Conservation (phyloP, 2,329 filamentous ascomycete genomes). For the Ascochyta koolunga region DNA sequence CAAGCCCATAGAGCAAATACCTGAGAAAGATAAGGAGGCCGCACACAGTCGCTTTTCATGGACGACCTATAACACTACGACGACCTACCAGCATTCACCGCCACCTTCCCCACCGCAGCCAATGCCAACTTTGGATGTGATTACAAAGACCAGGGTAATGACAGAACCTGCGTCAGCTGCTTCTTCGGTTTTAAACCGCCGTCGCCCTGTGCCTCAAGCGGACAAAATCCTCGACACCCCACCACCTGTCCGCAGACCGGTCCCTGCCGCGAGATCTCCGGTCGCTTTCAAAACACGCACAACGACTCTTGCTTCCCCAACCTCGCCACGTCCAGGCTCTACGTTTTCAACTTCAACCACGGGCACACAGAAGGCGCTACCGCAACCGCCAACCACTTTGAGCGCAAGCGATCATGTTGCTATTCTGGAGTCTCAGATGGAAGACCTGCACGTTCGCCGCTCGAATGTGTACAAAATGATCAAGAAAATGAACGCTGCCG, state of each 20-base stretch:
- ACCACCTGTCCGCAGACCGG: constrained; percentile 33
- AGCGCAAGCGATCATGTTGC: constrained; percentile 45
- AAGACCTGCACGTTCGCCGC: constrained; percentile 46
- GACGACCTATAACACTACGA: constrained; percentile 44
- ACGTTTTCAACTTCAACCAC: constrained; percentile 29
- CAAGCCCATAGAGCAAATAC: constrained; percentile 31
- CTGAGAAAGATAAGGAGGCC: constrained; percentile 28
- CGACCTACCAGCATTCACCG: constrained; percentile 50
- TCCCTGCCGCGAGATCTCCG: constrained; percentile 26
- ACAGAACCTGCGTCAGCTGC: constrained; percentile 36
- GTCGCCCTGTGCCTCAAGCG: constrained; percentile 37
- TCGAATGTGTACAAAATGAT: constrained; percentile 47
- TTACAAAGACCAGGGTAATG: constrained; percentile 21
- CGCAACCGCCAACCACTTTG: constrained; percentile 44
- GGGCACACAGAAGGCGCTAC: constrained; percentile 46
- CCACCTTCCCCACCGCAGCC: constrained; percentile 51
- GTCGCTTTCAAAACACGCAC: constrained; percentile 23
- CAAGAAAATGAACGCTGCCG: constrained; percentile 42
- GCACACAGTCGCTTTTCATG: constrained; percentile 37
- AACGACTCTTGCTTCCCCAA: constrained; percentile 18
- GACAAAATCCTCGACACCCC: constrained; percentile 26
- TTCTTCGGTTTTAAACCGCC: constrained; percentile 40
- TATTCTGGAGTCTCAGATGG: constrained; percentile 47
- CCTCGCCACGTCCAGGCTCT: constrained; percentile 33
- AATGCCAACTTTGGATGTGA: constrained; percentile 31